These are phyloP conservation scores for Wallacemonas collosoma DNA, from an alignment of 208 protist species.

Conservation along the genomic window DNA sequence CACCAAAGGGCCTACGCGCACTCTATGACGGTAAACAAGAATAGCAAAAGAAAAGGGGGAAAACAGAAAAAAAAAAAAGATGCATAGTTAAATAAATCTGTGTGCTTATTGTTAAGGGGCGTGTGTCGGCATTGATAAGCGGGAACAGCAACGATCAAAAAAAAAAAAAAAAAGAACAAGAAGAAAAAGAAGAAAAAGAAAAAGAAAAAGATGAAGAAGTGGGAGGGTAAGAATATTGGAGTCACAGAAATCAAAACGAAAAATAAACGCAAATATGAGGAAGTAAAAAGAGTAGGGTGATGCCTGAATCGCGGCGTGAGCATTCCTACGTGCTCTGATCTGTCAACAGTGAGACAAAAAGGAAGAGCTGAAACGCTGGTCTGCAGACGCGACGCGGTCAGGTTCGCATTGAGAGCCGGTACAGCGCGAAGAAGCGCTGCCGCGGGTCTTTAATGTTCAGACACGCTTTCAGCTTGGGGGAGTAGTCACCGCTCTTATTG, in stretches of 20 bases:
- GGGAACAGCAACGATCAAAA: neutral
- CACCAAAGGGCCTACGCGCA: no score
- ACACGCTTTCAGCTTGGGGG: neutral
- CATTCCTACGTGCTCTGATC: no score
- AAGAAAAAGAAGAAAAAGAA: constrained; percentile 14
- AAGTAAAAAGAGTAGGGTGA: constrained; percentile 17
- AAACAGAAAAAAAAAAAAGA: no score
- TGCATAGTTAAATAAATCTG: no score
- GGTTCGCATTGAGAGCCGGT: neutral
- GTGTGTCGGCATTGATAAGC: no score
- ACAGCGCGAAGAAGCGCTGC: neutral
- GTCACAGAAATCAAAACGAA: constrained; percentile 7
- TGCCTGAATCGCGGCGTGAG: neutral
- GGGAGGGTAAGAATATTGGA: constrained; percentile 9
- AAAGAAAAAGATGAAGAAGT: constrained; percentile 18
- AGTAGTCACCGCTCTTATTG: neutral
- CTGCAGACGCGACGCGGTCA: neutral
- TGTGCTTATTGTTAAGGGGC: no score
- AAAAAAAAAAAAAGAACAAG: constrained; percentile 9
- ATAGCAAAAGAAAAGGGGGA: no score
- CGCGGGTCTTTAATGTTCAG: neutral
- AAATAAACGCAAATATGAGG: constrained; percentile 3
- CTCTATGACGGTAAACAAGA: no score
- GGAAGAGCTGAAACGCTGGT: neutral
- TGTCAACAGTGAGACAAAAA: no score